A percentile compares a stretch with the other conserved stretches of the same genome.
Evolutionary conservation across 1,139 yeast species (phyloP).

Genomic region (Hansenula lynferdii): DNA sequence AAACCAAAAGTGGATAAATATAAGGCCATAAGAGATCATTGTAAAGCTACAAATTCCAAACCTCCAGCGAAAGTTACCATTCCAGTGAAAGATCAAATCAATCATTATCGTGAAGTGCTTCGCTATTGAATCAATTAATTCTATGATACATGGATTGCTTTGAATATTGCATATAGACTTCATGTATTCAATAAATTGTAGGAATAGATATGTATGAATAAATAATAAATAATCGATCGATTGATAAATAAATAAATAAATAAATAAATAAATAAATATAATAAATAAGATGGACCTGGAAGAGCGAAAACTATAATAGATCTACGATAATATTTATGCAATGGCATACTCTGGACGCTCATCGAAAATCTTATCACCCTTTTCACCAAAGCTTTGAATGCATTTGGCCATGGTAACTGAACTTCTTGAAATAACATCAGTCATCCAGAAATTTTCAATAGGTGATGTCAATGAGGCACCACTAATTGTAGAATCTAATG

Average conservation of each 20-base stretch:
- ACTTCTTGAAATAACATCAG: conserved; percentile 82
- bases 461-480: conserved; percentile 60
- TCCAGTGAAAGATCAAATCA: background rate
- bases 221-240: conserved; percentile 8
- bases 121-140: too few relatives aligned
- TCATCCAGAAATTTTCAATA: conserved; percentile 79
- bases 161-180: too few relatives aligned
- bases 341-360: conserved; percentile 30
- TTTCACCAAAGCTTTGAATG: conserved; percentile 61
- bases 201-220: too few relatives aligned
- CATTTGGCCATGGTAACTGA: conserved; percentile 92
- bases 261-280: conserved; percentile 4
- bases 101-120: background rate
- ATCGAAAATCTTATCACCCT: conserved; percentile 54
- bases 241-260: conserved; percentile 8
- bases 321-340: conserved; percentile 9
- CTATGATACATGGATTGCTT: too few relatives aligned
- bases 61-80: background rate
- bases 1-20: conserved; percentile 18
- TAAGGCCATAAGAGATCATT: background rate
- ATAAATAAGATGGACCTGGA: conserved; percentile 2
- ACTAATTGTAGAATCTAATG: conserved; percentile 32
- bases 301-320: conserved; percentile 1
- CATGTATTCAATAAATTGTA: conserved; percentile 7
- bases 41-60: background rate